Evolutionary conservation across 805 yeast species (phyloP).

Genomic region (Saccharomycopsis fodiens): DNA sequence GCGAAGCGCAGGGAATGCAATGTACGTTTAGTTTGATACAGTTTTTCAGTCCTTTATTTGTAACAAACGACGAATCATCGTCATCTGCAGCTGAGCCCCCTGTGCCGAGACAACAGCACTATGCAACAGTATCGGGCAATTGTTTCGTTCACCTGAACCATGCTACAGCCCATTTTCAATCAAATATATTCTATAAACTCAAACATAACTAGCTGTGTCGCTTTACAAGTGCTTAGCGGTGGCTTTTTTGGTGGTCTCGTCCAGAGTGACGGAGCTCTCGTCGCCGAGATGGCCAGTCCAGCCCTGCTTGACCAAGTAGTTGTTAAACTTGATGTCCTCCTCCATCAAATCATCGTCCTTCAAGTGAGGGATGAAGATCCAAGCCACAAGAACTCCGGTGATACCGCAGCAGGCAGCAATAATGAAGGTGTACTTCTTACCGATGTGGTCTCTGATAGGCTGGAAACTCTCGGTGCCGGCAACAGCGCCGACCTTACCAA

Average conservation of each 20-base stretch:
- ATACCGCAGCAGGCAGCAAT: constrained; percentile 70
- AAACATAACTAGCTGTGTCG: too few relatives aligned
- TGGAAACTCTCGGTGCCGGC: constrained; percentile 69
- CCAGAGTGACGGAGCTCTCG: background rate
- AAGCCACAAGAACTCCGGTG: constrained; percentile 53
- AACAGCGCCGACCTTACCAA: constrained; percentile 82
- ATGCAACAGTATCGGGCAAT: too few relatives aligned
- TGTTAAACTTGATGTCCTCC: constrained; percentile 57
- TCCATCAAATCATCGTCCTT: constrained; percentile 59
- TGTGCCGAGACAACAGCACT: too few relatives aligned
- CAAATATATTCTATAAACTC: too few relatives aligned
- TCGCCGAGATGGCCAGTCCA: constrained; percentile 42
- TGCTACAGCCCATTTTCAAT: too few relatives aligned
- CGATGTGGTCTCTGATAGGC: constrained; percentile 57
- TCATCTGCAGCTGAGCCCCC: too few relatives aligned
- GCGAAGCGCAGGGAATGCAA: too few relatives aligned
- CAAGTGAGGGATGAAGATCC: constrained; percentile 59
- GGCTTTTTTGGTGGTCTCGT: background rate
- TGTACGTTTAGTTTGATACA: too few relatives aligned
- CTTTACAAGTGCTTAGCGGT: too few relatives aligned
- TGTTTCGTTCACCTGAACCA: too few relatives aligned
- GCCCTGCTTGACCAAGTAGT: constrained; percentile 50
- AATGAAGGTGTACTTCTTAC: constrained; percentile 69
- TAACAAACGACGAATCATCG: too few relatives aligned
- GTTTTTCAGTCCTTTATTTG: too few relatives aligned